Base-by-base conservation (phyloP, 1,139 yeast genomes). In the Hyphopichia fennica region DNA sequence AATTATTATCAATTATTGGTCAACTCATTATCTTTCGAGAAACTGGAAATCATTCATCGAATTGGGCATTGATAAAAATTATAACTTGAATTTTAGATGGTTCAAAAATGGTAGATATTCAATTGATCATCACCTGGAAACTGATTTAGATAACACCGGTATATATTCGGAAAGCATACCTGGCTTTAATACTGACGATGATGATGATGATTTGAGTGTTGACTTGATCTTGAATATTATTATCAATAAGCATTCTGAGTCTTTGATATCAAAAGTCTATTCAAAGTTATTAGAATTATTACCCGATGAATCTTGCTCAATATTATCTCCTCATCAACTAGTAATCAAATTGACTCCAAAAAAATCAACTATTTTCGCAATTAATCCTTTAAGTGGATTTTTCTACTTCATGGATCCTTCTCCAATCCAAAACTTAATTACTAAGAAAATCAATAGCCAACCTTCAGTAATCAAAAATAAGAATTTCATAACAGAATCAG, bases 1-100 rank as follows among this genome's bases (percentile, higher is more conserved):
- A 18, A 81, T 89, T 15, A 62, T 79, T 2, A 72, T 89, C 7
- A 79, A 81, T 49, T 88, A 88, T 63, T 87, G 96, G 96, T 60
- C 77, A 13, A 66, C 69, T 63, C 69, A 70, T 65, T 58, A 67
- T 45, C 49, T 67, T 29, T 59, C 65, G 3, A 60, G 59, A 31
- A 60, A 56, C 41, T 66, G 73, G 67, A 75, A 62, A 61, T 80
- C 73, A 45, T 75, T 65, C 39, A 75, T 88, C 29, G 88, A 84
- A 46, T 76, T 88, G 45, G 93, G 93, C 0, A 70, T 86, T 17
- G 79, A 79, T 50, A 72, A 66, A 35, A 59, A 67, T 22, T 72
- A 80, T 47, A 72, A 76, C 23, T 63, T 85, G 39, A 71, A 75
- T 38, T 76, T 83, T 52, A 72, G 84, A 46, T 89, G 96, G 96